Base-by-base conservation (phyloP, 1,284 basidiomycete genomes). In the Cystobasidium sp. region DNA sequence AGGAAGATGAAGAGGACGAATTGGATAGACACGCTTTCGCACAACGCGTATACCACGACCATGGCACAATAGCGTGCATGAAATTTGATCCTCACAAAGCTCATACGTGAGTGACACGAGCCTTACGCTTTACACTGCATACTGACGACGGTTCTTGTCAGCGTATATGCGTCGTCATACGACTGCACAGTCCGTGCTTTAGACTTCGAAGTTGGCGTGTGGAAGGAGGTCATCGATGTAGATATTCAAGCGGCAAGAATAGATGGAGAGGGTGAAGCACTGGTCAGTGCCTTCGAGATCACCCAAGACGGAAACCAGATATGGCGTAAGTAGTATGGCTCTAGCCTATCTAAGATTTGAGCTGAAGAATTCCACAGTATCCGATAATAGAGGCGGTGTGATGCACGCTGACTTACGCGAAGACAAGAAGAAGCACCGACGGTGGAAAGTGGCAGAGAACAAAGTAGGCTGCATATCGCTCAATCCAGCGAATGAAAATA, bases 211-310 rank as follows among this genome's bases (percentile, higher is more conserved):
- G 80, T 80, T 2, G 80, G 81, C 22, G 76, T 76, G 18, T 84
- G 83, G 6, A 79, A 79, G 10, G 84, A 85, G 72, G 71, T 84
- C 22, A 82, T 84, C 69, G 81, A 83, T 20, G 80, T 83, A 31
- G 76, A 79, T 39, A 20, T 46, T 14, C 73, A 69, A 10, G 63
- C 73, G 8, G 68, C 59, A 8, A 68, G 44, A 9, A 65, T 75
- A 39, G 69, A 78, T 22, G 74, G 79, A 8, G 82, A 84, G 76
- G 81, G 81, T 7, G 83, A 84, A 77, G 80, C 65, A 9, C 52
- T 80, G 61, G 76, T 85, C 8, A 81, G 85, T 75, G 83, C 82
- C 47, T 84, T 86, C 70, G 85, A 86, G 75, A 78, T 85, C 20
- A 78, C 80, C 8, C 81, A 81, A 0, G 78, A 77, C 6, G 84